A percentile compares a stretch with the other conserved stretches of the same genome.
phyloP scores from a whole-genome alignment of 495 filamentous ascomycete species.

The Aspergillus funiculosus region DNA sequence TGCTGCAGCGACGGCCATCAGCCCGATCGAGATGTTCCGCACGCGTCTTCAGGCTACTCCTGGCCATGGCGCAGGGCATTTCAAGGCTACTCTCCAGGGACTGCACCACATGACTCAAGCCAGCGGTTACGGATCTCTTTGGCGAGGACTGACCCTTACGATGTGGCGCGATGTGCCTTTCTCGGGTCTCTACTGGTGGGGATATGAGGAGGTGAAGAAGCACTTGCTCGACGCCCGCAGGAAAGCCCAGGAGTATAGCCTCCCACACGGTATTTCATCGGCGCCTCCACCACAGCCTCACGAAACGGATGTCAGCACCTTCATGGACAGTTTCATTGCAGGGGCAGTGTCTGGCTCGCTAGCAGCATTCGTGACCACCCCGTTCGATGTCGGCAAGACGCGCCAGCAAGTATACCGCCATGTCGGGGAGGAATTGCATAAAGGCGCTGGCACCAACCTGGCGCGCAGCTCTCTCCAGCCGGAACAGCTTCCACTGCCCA shows the following conservation, averaged over 20 bases:
- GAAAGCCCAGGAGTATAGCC: slow-evolving; percentile 29
- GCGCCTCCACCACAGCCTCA: slow-evolving; percentile 33
- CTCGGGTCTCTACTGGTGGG: slow-evolving; percentile 95
- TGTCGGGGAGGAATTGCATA: slow-evolving; percentile 38
- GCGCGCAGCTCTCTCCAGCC: slow-evolving; percentile 44
- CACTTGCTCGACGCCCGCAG: slow-evolving; percentile 58
- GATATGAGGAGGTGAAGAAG: slow-evolving; percentile 78
- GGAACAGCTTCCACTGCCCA: slow-evolving; percentile 67
- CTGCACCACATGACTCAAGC: slow-evolving; percentile 70
- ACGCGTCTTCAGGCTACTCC: slow-evolving; percentile 80
- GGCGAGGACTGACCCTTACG: slow-evolving; percentile 88
- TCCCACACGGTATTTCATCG: slow-evolving; percentile 19
- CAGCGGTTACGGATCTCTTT: slow-evolving; percentile 75
- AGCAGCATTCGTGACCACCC: slow-evolving; percentile 85
- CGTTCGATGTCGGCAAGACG: slow-evolving; percentile 97
- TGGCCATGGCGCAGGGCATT: slow-evolving; percentile 51
- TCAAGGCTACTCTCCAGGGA: slow-evolving; percentile 68
- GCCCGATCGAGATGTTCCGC: slow-evolving; percentile 90
- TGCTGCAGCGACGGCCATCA: slow-evolving; percentile 74
- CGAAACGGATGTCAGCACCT: slow-evolving; percentile 49
- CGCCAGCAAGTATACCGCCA: slow-evolving; percentile 74
- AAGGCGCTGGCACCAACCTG: slow-evolving; percentile 2
- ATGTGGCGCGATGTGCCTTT: slow-evolving; percentile 98
- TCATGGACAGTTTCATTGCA: slow-evolving; percentile 82
- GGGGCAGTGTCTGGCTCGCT: slow-evolving; percentile 76